phyloP scores from a whole-genome alignment of 1,284 basidiomycete genomes.

The Ustilago shanxiensis region DNA sequence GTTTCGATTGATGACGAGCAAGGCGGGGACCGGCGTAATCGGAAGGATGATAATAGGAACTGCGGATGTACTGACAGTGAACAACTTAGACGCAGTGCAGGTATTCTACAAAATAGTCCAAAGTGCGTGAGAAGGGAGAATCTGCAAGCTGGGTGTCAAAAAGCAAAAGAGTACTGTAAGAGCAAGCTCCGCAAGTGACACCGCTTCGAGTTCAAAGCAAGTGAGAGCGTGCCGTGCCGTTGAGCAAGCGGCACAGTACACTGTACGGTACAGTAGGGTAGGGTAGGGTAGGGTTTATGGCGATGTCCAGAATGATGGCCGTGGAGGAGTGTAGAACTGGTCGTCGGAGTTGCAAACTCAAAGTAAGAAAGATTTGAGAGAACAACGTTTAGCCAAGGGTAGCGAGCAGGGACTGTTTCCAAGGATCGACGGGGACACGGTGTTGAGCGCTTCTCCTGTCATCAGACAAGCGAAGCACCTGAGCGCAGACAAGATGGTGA shows the following conservation, averaged over 20 bases:
- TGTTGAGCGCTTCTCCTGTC: not conserved
- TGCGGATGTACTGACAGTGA: no score
- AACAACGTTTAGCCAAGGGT: conserved; percentile 1
- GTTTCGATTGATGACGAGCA: conserved; percentile 7
- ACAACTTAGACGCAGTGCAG: not conserved
- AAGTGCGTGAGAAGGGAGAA: not conserved
- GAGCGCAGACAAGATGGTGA: no score
- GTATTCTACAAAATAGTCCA: not conserved
- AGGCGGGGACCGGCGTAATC: conserved; percentile 11
- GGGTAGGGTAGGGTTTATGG: not conserved
- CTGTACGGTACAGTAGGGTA: no score
- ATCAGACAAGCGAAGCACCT: no score
- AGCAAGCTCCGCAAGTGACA: no score
- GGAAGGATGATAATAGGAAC: not conserved
- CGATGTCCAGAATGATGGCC: conserved; percentile 5
- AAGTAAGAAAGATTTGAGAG: not conserved
- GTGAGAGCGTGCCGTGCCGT: not conserved
- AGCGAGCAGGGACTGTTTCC: not conserved
- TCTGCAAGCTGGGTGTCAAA: conserved; percentile 3
- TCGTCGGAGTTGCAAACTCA: conserved; percentile 33
- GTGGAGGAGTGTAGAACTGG: conserved; percentile 7
- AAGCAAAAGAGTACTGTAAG: not conserved
- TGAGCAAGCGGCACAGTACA: no score
- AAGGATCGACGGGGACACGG: conserved; percentile 5
- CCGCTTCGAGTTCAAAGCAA: not conserved